Evolutionary conservation across 208 protist species (phyloP).

Genomic region (Trypanosoma vivax): DNA sequence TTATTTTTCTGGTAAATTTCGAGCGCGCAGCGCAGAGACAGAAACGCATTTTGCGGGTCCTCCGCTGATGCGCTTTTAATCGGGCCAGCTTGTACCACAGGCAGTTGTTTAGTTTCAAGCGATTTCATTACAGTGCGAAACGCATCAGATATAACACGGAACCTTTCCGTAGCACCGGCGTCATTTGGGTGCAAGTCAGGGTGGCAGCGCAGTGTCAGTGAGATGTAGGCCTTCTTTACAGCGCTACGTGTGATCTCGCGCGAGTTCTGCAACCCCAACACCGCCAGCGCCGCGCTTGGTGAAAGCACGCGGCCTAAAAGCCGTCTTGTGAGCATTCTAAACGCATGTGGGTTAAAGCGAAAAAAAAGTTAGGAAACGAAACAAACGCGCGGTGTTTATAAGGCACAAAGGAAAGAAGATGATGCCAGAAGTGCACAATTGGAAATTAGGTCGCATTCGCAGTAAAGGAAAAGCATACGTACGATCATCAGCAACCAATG

Average conservation of each 20-base stretch:
- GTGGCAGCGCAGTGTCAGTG: slow-evolving; percentile 69
- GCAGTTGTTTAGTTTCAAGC: slow-evolving; percentile 32
- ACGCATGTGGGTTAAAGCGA: too few species aligned
- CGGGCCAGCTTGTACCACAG: neutral
- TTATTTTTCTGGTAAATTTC: slow-evolving; percentile 36
- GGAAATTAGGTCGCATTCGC: too few species aligned
- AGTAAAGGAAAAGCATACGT: too few species aligned
- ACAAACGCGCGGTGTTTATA: too few species aligned
- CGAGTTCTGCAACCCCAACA: slow-evolving; percentile 26
- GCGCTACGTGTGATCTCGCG: slow-evolving; percentile 31
- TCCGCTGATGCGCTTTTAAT: slow-evolving; percentile 17
- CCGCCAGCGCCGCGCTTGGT: slow-evolving; percentile 46
- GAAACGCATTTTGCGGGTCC: slow-evolving; percentile 42
- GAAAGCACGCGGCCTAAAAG: slow-evolving; percentile 29
- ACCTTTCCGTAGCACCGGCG: slow-evolving; percentile 64
- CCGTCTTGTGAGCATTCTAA: slow-evolving; percentile 13
- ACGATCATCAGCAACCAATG: too few species aligned
- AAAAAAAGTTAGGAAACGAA: too few species aligned
- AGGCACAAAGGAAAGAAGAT: too few species aligned
- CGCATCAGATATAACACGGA: slow-evolving; percentile 61
- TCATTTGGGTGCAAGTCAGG: slow-evolving; percentile 73
- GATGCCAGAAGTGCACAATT: too few species aligned
- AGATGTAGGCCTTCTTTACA: slow-evolving; percentile 80
- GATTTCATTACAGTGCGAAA: slow-evolving; percentile 61
- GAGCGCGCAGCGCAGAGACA: slow-evolving; percentile 55